Evolutionary conservation across 2,329 filamentous ascomycete species (phyloP).

Genomic region (Arachnomyces sp.): DNA sequence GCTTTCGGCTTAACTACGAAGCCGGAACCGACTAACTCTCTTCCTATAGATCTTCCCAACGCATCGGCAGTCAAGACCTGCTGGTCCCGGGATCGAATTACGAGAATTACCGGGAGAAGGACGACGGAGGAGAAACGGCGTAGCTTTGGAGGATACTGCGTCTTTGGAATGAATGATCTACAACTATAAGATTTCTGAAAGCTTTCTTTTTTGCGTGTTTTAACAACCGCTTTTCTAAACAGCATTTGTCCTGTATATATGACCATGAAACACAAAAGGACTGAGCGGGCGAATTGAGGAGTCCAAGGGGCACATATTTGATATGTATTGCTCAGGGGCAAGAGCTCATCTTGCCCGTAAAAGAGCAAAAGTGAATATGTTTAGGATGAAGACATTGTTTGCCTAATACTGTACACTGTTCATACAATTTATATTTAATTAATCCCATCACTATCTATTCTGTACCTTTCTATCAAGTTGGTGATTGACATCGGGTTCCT

Average conservation of each 20-base stretch:
- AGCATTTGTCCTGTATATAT: slow-evolving; percentile 4
- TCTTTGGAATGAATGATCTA: slow-evolving; percentile 52
- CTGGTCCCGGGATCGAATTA: slow-evolving; percentile 78
- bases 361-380: too few species aligned
- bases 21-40: too few species aligned
- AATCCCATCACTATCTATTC: too few species aligned
- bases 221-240: neutral
- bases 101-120: slow-evolving; percentile 56
- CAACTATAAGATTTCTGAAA: neutral
- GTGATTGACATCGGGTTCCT: neutral
- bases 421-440: too few species aligned
- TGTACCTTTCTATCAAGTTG: too few species aligned
- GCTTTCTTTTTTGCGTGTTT: slow-evolving; percentile 1
- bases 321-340: too few species aligned
- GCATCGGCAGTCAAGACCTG: slow-evolving; percentile 56
- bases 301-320: too few species aligned
- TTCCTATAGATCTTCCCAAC: slow-evolving; percentile 48
- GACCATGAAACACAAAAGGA: neutral
- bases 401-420: too few species aligned
- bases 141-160: slow-evolving; percentile 58
- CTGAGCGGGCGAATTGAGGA: too few species aligned
- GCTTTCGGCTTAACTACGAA: slow-evolving; percentile 1
- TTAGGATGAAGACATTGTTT: too few species aligned
- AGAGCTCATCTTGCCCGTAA: too few species aligned
- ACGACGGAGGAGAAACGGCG: slow-evolving; percentile 43